Base-by-base conservation (phyloP, 257 asterid species). In the Ilex aquifolium region DNA sequence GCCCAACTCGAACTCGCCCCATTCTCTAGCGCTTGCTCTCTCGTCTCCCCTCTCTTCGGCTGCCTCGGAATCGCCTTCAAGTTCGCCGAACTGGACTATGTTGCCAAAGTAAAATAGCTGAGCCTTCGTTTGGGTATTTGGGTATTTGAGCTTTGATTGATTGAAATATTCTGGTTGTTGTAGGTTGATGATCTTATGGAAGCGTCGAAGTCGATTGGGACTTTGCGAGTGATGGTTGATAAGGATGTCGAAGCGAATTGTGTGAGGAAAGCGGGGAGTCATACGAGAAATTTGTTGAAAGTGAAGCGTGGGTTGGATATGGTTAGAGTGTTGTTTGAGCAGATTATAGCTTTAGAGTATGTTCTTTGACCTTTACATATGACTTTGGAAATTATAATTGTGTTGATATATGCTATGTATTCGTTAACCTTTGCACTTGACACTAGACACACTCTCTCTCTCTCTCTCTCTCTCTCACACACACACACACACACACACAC, bases 11-110 rank as follows among this genome's bases (percentile, higher is more conserved):
- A 84, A 50, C 80, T 88, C 14, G 87, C 60, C 63, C 66, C 76
- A 8, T 88, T 91, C 73, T 84, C 95, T 51, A 72, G 74, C 7
- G 98, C 98, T 74, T 88, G 96, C 68, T 78, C 95, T 44, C 78
- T 82, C 67, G 95, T 91, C 36, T 86, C 98, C 42, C 98, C 96
- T 56, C 95, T 91, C 54, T 91, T 91, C 70, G 81, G 96, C 32
- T 91, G 96, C 74, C 95, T 91, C 4, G 98, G 98, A 44, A 81
- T 91, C 79, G 98, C 98, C 44, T 91, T 91, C 84, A 88, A 83
- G 79, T 91, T 91, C 61, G 98, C 98, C 6, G 96, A 91, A 60
- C 77, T 81, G 65, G 98, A 91, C 74, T 91, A 86, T 69, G 95
- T 88, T 27, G 92, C 92, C 67, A 91, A 91, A 69, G 96, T 88